Percentiles rank a stretch among this genome's conserved stretches.
These are phyloP conservation scores for Vitis vinifera DNA, from an alignment of 164 flowering plant species.

Conservation along the genomic window DNA sequence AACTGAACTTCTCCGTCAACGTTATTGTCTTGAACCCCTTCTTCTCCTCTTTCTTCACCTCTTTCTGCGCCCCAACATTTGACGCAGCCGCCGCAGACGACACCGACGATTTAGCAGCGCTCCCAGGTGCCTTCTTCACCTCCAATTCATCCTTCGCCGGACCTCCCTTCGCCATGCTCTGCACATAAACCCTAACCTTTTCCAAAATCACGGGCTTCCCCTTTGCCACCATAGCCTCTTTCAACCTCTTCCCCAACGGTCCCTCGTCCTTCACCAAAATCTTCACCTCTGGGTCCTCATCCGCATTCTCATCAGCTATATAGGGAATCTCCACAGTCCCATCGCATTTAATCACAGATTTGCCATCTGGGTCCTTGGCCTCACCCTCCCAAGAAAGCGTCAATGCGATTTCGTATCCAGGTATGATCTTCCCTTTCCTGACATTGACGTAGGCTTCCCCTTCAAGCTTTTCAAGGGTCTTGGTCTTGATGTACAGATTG, in stretches of 20 bases:
- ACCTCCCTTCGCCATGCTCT: slow-evolving; percentile 85
- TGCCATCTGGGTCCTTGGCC: slow-evolving; percentile 59
- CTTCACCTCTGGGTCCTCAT: slow-evolving; percentile 83
- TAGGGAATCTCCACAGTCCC: slow-evolving; percentile 86
- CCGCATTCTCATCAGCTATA: slow-evolving; percentile 94
- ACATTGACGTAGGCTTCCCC: slow-evolving; percentile 97
- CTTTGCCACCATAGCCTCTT: slow-evolving; percentile 65
- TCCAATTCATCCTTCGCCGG: slow-evolving; percentile 89
- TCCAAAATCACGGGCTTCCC: slow-evolving; percentile 73
- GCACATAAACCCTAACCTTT: slow-evolving; percentile 76
- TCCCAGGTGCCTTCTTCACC: slow-evolving; percentile 49
- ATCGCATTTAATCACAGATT: slow-evolving; percentile 43
- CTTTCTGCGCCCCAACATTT: slow-evolving; percentile 11
- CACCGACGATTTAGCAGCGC: slow-evolving; percentile 1
- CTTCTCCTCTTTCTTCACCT: slow-evolving; percentile 35
- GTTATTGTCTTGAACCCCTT: slow-evolving; percentile 84
- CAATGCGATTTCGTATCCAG: slow-evolving; percentile 81
- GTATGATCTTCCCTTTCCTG: slow-evolving; percentile 93
- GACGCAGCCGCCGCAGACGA: slow-evolving; percentile 8
- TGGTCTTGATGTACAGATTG: slow-evolving; percentile 53
- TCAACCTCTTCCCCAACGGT: slow-evolving; percentile 61
- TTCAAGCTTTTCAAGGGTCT: slow-evolving; percentile 52
- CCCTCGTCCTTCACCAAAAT: slow-evolving; percentile 75
- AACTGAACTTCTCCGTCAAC: slow-evolving; percentile 82
- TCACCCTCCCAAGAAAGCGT: slow-evolving; percentile 74